phyloP scores from a whole-genome alignment of 1,284 basidiomycete species.

The Tilletia indica region DNA sequence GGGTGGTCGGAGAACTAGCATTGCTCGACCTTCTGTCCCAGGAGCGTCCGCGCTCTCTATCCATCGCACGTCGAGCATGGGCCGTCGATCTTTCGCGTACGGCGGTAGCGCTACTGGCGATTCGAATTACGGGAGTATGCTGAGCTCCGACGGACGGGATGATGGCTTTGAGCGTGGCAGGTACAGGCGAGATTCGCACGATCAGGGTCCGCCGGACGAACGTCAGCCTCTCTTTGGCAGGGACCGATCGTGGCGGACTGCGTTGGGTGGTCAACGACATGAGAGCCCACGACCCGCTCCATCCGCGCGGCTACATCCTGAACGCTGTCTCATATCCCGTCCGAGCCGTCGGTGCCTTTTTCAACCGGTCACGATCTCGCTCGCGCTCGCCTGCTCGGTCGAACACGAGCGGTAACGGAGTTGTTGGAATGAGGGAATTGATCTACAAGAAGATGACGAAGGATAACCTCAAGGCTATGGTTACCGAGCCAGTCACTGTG shows the following conservation, averaged over 20 bases:
- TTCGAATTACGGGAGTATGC: slow-evolving; percentile 17
- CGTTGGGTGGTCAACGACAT: neutral
- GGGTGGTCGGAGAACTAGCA: slow-evolving; percentile 13
- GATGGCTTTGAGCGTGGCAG: slow-evolving; percentile 22
- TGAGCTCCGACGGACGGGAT: slow-evolving; percentile 8
- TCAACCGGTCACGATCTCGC: neutral
- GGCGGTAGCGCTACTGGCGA: slow-evolving; percentile 22
- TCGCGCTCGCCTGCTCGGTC: neutral
- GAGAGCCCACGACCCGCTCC: neutral
- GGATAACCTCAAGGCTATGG: slow-evolving; percentile 32
- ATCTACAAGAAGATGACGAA: slow-evolving; percentile 35
- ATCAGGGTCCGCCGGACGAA: neutral
- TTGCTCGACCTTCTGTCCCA: slow-evolving; percentile 23
- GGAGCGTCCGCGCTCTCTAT: slow-evolving; percentile 25
- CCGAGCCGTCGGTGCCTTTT: neutral
- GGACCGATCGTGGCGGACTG: neutral
- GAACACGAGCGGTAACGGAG: slow-evolving; percentile 13
- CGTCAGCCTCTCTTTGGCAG: neutral
- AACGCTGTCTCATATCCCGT: slow-evolving; percentile 3
- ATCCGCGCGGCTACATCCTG: neutral
- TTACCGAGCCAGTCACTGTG: slow-evolving; percentile 43
- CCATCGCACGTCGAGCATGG: slow-evolving; percentile 18
- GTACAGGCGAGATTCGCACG: slow-evolving; percentile 19
- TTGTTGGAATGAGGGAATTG: slow-evolving; percentile 21
- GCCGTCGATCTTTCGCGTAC: slow-evolving; percentile 9